Evolutionary conservation across 73 alveolate species (phyloP), one percentile per base, ranked within the genome.

Genomic region (Paramecium sonneborni): DNA sequence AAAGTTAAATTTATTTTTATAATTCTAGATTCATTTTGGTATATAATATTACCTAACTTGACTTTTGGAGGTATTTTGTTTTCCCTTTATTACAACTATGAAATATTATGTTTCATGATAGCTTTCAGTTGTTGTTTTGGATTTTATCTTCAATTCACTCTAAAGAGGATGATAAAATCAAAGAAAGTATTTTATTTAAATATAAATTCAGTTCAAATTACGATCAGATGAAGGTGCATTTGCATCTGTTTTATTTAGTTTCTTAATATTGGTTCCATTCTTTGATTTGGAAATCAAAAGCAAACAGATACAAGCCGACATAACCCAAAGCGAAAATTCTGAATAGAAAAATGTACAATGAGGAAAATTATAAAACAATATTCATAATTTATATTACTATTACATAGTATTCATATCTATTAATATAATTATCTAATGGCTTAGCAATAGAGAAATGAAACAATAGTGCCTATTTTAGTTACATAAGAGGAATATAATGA

Each of bases 341-440:
- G 84, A 26, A 26, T 26, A 62, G 24, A 26, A 26, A 62, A 62
- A 62, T 62, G 84, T 32, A 62, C 84, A 62, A 62, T 62, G 84
- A 62, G 84, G 84, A 62, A 62, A 62, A 62, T 62, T 30, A 62
- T 62, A 62, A 62, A 62, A 62, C 84, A 62, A 62, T 26, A 62
- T 62, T 62, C 84, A 62, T 26, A 62, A 62, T 62, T 62, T 62
- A 62, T 62, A 62, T 62, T n/a, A 12, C 48, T 62, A 62, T 10
- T 14, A 23, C 0, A 15, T 52, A n/a, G 30, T 52, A 15, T 62
- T 7, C 10, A 30, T 62, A 30, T 62, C 39, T 62, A 62, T 26
- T 62, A 62, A 62, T 62, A 62, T 62, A 30, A 26, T 62, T 62
- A 62, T 62, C 84, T 62, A 62, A 62, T 62, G 84, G 84, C 84